Percentiles rank a stretch among this genome's conserved stretches.
phyloP scores from a whole-genome alignment of 371 early-diverging fungal genomes.

The Mortierella sp. region DNA sequence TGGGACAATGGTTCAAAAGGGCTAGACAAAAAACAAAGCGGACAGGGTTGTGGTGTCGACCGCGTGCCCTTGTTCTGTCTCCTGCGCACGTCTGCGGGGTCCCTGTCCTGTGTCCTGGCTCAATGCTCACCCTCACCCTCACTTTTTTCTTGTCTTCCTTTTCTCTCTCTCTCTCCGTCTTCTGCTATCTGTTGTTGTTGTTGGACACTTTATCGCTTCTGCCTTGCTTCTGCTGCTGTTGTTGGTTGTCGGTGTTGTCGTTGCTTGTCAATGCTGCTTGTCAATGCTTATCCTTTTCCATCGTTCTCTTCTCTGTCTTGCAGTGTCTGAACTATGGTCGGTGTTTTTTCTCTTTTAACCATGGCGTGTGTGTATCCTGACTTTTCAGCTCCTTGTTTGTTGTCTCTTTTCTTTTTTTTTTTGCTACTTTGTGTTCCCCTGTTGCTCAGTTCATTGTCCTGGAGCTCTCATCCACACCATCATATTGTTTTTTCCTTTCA shows the following conservation, averaged over 20 bases:
- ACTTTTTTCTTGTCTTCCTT: background rate
- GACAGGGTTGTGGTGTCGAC: background rate
- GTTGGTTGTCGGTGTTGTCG: background rate
- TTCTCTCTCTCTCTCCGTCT: background rate
- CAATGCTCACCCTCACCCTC: slow-evolving; percentile 1
- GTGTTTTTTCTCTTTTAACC: background rate
- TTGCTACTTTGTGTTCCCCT: background rate
- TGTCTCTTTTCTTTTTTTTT: background rate
- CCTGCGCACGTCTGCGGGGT: slow-evolving; percentile 15
- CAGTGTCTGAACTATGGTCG: background rate
- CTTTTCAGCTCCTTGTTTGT: background rate
- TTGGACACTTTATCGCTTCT: background rate
- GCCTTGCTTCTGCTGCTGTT: background rate
- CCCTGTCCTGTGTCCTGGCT: slow-evolving; percentile 3
- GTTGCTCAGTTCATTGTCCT: background rate
- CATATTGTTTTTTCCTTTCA: background rate
- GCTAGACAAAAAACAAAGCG: background rate
- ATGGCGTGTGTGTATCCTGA: background rate
- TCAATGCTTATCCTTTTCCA: too few relatives aligned
- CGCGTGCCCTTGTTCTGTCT: slow-evolving; percentile 11
- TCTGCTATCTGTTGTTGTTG: slow-evolving; percentile 3
- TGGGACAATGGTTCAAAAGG: slow-evolving; percentile 11
- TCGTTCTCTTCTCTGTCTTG: too few relatives aligned
- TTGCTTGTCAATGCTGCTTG: too few relatives aligned
- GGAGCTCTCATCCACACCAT: slow-evolving; percentile 11